Evolutionary conservation across 495 filamentous ascomycete species (phyloP), one percentile per base, ranked within the genome.

Genomic region (Thozetella sp.): DNA sequence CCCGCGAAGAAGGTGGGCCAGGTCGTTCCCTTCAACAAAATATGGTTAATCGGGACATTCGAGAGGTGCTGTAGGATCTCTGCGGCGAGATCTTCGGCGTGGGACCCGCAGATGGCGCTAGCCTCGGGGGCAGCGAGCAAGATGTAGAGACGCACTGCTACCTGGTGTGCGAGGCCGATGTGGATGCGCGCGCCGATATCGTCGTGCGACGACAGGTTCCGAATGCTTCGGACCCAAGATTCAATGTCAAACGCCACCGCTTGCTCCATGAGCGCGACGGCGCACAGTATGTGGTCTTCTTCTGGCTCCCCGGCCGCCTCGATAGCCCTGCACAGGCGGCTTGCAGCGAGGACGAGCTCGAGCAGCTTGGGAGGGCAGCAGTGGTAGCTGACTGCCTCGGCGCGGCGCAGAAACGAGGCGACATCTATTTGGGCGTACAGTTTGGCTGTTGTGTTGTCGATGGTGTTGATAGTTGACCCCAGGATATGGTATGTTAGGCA

Each of bases 1-100:
- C 83, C 84, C 0, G 80, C 80, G 37, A 87, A 70, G 48, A 85
- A 85, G 1, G 84, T 81, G 0, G 85, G 82, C 84, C 83, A 87
- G 0, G 83, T 72, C 0, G 81, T 78, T 19, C 78, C 86, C 54
- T 87, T 88, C 64, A 85, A 79, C 17, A 82, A 60, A 0, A 73
- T 63, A 2, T 76, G 70, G 3, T 83, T 69, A 19, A 76, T 65
- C n/a, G 76, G 72, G 26, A 88, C 64, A 19, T 62, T 67, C 12
- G 74, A 68, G 22, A 86, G 70, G 48, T 80, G 61, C 0, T 67
- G 57, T 0, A 83, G 59, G 2, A 85, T 71, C 22, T 84, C 79
- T 0, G 58, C 61, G 3, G 79, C 67, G 12, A 82, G 63, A 4
- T 72, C 72, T 15, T 76, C 72, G 58, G 60, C 78, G 62, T 67